Evolutionary conservation across 345 rosid genomes (phyloP).

Genomic region (Nasturtium officinale): DNA sequence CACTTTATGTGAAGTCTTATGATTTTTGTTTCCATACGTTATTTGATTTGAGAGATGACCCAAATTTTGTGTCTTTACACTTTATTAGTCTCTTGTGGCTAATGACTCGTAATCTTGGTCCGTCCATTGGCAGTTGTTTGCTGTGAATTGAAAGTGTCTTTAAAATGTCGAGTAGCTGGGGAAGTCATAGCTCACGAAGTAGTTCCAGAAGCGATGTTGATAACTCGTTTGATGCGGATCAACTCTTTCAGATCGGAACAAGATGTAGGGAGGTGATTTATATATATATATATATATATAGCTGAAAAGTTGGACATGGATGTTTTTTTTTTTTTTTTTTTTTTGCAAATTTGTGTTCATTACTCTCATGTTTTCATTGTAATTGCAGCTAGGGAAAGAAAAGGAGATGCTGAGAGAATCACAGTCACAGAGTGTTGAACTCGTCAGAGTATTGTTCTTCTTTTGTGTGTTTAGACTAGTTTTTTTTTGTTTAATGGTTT

Average conservation of each 20-base stretch:
- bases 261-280: conserved; percentile 58
- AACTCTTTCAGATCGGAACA: conserved; percentile 54
- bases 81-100: neutral
- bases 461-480: neutral
- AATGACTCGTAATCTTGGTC: neutral
- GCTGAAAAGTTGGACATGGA: neutral
- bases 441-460: conserved; percentile 55
- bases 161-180: conserved; percentile 43
- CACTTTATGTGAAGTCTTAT: neutral
- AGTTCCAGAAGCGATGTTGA: conserved; percentile 45
- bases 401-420: conserved; percentile 69
- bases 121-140: neutral
- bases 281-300: too few relatives aligned
- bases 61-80: neutral
- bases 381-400: conserved; percentile 62
- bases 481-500: neutral
- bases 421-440: conserved; percentile 58
- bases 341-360: neutral
- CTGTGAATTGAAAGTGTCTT: neutral
- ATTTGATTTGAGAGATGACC: neutral
- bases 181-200: conserved; percentile 15
- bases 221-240: conserved; percentile 43
- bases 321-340: too few relatives aligned
- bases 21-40: neutral
- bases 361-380: conserved; percentile 1